Conservation (phyloP, 441 rosid species). For the Capsella rubella region DNA sequence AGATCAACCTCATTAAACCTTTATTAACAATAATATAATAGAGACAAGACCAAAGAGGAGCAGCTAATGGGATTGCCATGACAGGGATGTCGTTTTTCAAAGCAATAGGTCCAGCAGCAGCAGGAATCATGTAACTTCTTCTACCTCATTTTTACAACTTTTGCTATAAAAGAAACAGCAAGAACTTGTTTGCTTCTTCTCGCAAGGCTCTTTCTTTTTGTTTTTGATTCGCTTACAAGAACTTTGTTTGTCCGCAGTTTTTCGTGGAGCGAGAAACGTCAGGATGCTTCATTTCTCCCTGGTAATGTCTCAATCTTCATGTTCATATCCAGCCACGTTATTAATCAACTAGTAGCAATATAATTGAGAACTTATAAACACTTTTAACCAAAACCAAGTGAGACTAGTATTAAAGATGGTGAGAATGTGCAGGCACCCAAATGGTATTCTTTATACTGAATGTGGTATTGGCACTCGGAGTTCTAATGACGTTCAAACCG, state of each 20-base stretch:
- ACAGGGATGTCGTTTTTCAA: conserved; percentile 81
- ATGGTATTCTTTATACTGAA: conserved; percentile 70
- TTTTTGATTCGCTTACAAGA: not conserved
- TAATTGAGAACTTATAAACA: not conserved
- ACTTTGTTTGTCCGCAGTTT: conserved; percentile 51
- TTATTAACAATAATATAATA: conserved; percentile 31
- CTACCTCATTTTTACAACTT: not conserved
- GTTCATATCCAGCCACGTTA: not conserved
- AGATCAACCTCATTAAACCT: not conserved
- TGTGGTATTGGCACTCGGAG: conserved; percentile 54
- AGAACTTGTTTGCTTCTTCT: not conserved
- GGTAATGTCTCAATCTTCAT: conserved; percentile 50
- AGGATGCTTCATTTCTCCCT: conserved; percentile 65
- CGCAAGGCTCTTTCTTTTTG: not conserved
- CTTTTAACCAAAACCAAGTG: not conserved
- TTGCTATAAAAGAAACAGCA: not conserved
- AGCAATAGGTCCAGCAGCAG: conserved; percentile 83
- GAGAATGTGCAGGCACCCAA: conserved; percentile 55
- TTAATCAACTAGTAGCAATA: not conserved
- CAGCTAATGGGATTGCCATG: conserved; percentile 81
- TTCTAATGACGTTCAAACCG: conserved; percentile 69
- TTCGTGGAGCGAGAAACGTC: conserved; percentile 88
- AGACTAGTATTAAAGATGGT: conserved; percentile 1
- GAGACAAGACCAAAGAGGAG: conserved; percentile 84
- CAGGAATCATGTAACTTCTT: conserved; percentile 42